Evolutionary conservation across 352 stramenopile genomes (phyloP), one percentile per base, ranked within the genome.

Genomic region (Pythium aristosporum): DNA sequence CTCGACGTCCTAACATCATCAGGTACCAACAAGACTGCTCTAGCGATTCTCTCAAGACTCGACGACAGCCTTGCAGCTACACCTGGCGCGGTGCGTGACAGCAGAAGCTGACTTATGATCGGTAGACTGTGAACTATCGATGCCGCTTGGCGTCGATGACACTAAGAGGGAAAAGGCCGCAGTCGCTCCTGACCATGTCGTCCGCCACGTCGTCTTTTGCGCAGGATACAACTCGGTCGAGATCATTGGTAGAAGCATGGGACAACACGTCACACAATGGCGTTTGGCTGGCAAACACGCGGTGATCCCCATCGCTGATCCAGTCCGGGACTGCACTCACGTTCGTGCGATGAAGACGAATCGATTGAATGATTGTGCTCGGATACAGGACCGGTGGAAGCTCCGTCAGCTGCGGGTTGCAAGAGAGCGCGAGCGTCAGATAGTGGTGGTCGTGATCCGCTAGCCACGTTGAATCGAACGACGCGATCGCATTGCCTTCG

Each of bases 401-500:
- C 4, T 10, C 28, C 0, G 42, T 25, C 20, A 69, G 20, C 25
- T 52, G 57, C 3, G 56, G 30, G 25, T 69, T 69, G 25, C 51
- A 59, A 2, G 63, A 56, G 2, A 69, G 54, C 4, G 20, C 55
- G 3, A 69, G 57, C 5, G 43, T 61, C 7, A 69, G 30, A 34
- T 65, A 65, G 6, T 25, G 9, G 16, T 63, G 50, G 18, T 42
- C 49, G 39, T 65, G 10, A 21, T 50, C 56, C 1, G 42, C 16
- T 5, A 69, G 46, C 55, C 50, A 64, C 16, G 16, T 8, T 3
- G 63, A 10, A 20, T 60, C 49, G 25, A 64, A 15, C 39, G 30
- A 20, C 21, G 49, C n/a, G 37, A 69, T 55, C 3, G 36, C 48
- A 28, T 70, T 70, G 18, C 57, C 63, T 50, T 63, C 50, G 10